phyloP scores from a whole-genome alignment of 2,329 filamentous ascomycete species.

The Ascochyta koolunga region DNA sequence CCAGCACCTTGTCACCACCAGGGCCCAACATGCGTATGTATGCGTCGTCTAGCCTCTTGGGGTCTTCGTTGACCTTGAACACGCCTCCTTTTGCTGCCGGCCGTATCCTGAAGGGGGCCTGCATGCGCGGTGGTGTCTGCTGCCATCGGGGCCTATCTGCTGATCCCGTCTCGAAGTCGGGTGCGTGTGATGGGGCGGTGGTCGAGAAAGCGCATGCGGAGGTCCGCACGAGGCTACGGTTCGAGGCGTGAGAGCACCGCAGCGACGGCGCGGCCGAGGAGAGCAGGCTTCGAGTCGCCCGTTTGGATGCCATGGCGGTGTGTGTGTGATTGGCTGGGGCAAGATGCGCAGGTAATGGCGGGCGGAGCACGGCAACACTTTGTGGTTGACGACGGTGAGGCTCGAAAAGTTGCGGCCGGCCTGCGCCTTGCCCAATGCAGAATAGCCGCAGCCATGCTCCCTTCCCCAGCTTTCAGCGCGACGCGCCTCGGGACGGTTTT shows the following conservation, averaged over 20 bases:
- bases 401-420: conserved; percentile 39
- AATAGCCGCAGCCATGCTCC: conserved; percentile 24
- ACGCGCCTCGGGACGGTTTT: not conserved
- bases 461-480: conserved; percentile 21
- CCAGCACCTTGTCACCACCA: conserved; percentile 73
- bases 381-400: conserved; percentile 6
- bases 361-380: conserved; percentile 12
- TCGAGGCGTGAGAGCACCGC: conserved; percentile 32
- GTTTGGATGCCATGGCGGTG: conserved; percentile 56
- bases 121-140: conserved; percentile 55
- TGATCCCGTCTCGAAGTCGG: conserved; percentile 42
- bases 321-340: conserved; percentile 19
- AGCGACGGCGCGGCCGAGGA: conserved; percentile 35
- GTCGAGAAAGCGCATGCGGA: conserved; percentile 46
- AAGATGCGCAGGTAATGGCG: conserved; percentile 19
- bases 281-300: conserved; percentile 46
- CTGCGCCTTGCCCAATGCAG: conserved; percentile 24
- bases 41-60: conserved; percentile 74
- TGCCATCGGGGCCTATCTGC: conserved; percentile 55
- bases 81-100: conserved; percentile 60
- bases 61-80: conserved; percentile 78
- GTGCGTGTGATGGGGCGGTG: conserved; percentile 25
- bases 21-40: conserved; percentile 78
- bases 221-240: conserved; percentile 39
- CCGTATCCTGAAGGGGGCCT: conserved; percentile 60